phyloP scores from a whole-genome alignment of 169 alveolate genomes.

The Plasmodium reichenowi region DNA sequence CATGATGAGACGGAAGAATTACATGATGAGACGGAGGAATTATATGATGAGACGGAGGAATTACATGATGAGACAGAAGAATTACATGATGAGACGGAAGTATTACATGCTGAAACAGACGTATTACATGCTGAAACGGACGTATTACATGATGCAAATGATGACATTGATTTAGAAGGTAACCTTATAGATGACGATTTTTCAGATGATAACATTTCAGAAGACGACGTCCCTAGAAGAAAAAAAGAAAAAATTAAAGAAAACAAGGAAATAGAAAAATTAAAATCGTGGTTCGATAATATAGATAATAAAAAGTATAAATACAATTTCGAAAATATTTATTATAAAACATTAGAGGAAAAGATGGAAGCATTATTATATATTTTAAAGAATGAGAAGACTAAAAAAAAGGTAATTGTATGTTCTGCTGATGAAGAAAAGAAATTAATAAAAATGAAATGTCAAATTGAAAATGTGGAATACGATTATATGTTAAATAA shows the following conservation, averaged over 20 bases:
- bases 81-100: not conserved
- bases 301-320: slow-evolving; percentile 6
- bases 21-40: not conserved
- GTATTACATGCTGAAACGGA: not conserved
- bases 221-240: not conserved
- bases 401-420: slow-evolving; percentile 32
- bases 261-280: slow-evolving; percentile 12
- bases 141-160: not conserved
- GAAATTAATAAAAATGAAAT: slow-evolving; percentile 47
- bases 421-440: slow-evolving; percentile 43
- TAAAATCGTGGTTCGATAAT: not conserved
- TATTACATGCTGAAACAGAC: not conserved
- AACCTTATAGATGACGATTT: not conserved
- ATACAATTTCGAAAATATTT: slow-evolving; percentile 33
- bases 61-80: not conserved
- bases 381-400: slow-evolving; percentile 33
- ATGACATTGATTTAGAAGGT: not conserved
- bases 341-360: slow-evolving; percentile 19
- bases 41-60: not conserved
- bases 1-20: too few relatives aligned
- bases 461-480: slow-evolving; percentile 37
- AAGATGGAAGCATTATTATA: slow-evolving; percentile 25
- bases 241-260: slow-evolving; percentile 13
- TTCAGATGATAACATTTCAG: not conserved
- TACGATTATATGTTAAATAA: slow-evolving; percentile 27